These are phyloP conservation scores for Scolecobasidium constrictum DNA, from an alignment of 2,329 filamentous ascomycete genomes.

Conservation along the genomic window DNA sequence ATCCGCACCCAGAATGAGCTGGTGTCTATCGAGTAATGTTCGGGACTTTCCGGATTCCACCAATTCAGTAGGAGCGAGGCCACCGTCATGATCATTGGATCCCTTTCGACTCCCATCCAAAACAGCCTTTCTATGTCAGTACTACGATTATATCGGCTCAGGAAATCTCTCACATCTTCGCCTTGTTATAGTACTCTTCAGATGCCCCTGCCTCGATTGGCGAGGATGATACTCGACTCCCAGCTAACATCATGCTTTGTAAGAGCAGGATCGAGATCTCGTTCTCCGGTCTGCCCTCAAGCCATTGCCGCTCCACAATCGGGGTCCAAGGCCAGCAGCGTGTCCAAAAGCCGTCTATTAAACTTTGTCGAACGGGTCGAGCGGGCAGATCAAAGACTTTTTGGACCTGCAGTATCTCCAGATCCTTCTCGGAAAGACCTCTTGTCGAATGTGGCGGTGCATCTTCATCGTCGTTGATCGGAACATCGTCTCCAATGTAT, in stretches of 20 bases:
- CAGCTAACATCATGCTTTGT: conserved; percentile 30
- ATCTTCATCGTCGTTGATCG: conserved; percentile 22
- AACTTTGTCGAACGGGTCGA: conserved; percentile 21
- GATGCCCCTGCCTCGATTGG: conserved; percentile 21
- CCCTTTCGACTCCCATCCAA: conserved; percentile 23
- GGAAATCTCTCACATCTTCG: conserved; percentile 13
- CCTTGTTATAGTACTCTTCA: conserved; percentile 23
- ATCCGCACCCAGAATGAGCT: conserved; percentile 34
- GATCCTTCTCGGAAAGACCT: conserved; percentile 19
- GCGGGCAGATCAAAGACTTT: conserved; percentile 20
- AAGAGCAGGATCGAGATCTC: conserved; percentile 21
- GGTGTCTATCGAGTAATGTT: conserved; percentile 30
- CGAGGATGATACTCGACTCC: conserved; percentile 27
- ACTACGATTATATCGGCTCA: too few species aligned
- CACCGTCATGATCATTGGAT: conserved; percentile 29
- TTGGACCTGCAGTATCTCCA: conserved; percentile 20
- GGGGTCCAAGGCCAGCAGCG: conserved; percentile 32
- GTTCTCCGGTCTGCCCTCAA: conserved; percentile 20
- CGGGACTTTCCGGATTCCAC: conserved; percentile 33
- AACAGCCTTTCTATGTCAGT: conserved; percentile 19
- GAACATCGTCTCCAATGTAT: conserved; percentile 22
- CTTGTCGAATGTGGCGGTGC: conserved; percentile 19
- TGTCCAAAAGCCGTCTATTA: conserved; percentile 29
- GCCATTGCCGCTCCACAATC: conserved; percentile 29
- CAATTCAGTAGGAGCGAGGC: conserved; percentile 29